Conservation (phyloP, 331 rosid genomes). For the Saraca asoca region DNA sequence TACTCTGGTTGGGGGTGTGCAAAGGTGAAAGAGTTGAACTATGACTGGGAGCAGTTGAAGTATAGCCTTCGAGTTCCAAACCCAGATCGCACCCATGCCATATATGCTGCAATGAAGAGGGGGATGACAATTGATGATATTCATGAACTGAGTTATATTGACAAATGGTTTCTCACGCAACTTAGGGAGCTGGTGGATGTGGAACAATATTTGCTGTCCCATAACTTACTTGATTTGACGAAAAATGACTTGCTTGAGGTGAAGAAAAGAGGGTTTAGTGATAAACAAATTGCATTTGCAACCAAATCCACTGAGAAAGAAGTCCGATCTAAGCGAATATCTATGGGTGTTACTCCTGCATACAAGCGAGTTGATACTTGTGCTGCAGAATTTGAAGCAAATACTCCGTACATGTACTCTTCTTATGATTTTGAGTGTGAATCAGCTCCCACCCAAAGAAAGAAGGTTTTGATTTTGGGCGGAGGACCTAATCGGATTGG, state of each 20-base stretch:
- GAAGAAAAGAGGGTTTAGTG: slow-evolving; percentile 94
- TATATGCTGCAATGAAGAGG: slow-evolving; percentile 93
- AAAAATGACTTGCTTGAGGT: slow-evolving; percentile 80
- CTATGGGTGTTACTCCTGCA: slow-evolving; percentile 74
- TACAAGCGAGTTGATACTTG: slow-evolving; percentile 96
- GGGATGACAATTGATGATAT: slow-evolving; percentile 90
- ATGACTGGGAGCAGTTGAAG: slow-evolving; percentile 88
- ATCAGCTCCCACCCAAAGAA: slow-evolving; percentile 79
- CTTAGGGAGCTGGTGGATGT: slow-evolving; percentile 85
- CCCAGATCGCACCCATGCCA: slow-evolving; percentile 86
- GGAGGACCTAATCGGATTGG: slow-evolving; percentile 99
- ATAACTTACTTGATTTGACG: slow-evolving; percentile 59
- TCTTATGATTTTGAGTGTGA: slow-evolving; percentile 97
- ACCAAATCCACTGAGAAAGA: slow-evolving; percentile 80
- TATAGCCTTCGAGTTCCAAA: slow-evolving; percentile 89
- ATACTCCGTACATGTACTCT: slow-evolving; percentile 97
- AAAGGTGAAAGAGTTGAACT: slow-evolving; percentile 72
- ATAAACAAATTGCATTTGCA: slow-evolving; percentile 92
- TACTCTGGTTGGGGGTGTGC: slow-evolving; percentile 92
- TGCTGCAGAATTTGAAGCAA: slow-evolving; percentile 98
- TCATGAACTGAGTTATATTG: slow-evolving; percentile 75
- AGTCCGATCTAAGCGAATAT: slow-evolving; percentile 67
- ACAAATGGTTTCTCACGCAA: slow-evolving; percentile 94
- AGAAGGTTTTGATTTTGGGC: slow-evolving; percentile 91
- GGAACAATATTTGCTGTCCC: slow-evolving; percentile 70